Conservation (phyloP, 2,329 filamentous ascomycete genomes). For the Fusarium zealandicum region DNA sequence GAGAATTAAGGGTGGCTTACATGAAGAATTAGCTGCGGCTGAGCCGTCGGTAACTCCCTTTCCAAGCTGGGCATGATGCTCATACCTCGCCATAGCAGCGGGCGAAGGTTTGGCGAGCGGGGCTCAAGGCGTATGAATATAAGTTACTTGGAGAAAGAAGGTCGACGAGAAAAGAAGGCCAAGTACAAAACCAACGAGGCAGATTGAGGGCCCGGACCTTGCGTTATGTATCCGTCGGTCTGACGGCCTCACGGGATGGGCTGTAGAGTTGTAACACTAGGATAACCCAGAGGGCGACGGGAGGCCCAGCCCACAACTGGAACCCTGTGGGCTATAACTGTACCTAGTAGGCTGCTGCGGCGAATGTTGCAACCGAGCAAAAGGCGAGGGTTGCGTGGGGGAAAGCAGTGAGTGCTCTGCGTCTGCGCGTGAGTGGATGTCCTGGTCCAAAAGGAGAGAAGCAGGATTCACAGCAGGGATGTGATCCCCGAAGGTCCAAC, state of each 20-base stretch:
- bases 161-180: not conserved
- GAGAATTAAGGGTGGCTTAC: constrained; percentile 29
- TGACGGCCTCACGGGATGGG: constrained; percentile 6
- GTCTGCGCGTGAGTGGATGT: constrained; percentile 6
- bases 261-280: constrained; percentile 24
- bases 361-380: constrained; percentile 10
- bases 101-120: constrained; percentile 12
- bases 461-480: constrained; percentile 28
- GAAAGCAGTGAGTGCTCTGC: constrained; percentile 2
- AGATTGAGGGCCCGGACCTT: constrained; percentile 8
- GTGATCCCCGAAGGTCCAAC: constrained; percentile 15
- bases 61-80: constrained; percentile 40
- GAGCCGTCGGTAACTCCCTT: constrained; percentile 35
- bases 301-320: constrained; percentile 23
- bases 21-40: constrained; percentile 33
- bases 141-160: constrained; percentile 4
- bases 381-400: constrained; percentile 10
- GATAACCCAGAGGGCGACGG: constrained; percentile 9
- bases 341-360: constrained; percentile 11
- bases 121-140: not conserved
- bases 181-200: constrained; percentile 1
- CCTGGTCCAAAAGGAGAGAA: constrained; percentile 1
- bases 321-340: constrained; percentile 22
- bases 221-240: constrained; percentile 32
- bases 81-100: constrained; percentile 41